Evolutionary conservation across 1,284 basidiomycete species (phyloP), one percentile per base, ranked within the genome.

Genomic region (Pseudomicrostroma phylloplanum): DNA sequence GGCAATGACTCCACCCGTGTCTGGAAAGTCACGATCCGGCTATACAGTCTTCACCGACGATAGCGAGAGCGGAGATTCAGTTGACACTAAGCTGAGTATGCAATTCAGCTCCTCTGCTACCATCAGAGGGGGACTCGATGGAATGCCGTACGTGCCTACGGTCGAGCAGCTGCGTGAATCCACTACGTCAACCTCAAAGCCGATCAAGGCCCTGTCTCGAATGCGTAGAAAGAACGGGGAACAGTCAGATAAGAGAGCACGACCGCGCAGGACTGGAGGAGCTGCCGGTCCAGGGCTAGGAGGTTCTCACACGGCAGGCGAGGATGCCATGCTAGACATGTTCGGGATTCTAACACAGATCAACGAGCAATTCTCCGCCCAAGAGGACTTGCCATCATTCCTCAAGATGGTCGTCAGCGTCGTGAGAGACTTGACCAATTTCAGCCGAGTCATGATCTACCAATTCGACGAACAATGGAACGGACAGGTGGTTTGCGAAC

Each of bases 381-480:
- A 89, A 1, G 81, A 84, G 0, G 87, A 90, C 68, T 78, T 92
- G 58, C 85, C 88, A 8, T 81, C 82, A 17, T 90, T 91, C 77
- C 80, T 92, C 74, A 88, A 90, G 61, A 84, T 91, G 57, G 85
- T 86, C 0, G 89, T 89, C 7, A 89, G 90, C 2, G 84, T 92
- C 23, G 84, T 92, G 65, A 89, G 90, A 77, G 89, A 92, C 73
- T 76, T 92, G 63, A 70, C 72, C 7, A 57, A 62, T 48, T 75
- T 75, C 62, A 70, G 70, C 36, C 85, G 90, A 9, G 89, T 91
- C n/a, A 82, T 93, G 79, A 83, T 91, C n/a, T 92, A 92, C 76
- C 89, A 91, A 79, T 89, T 89, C 72, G 87, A 89, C 76, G 87
- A 88, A 69, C 67, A 78, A 19, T 83, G 79, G 79, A 84, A 85